Conservation (phyloP, 2,329 filamentous ascomycete species). For the Ophiocordyceps polyrhachis-furcata region DNA sequence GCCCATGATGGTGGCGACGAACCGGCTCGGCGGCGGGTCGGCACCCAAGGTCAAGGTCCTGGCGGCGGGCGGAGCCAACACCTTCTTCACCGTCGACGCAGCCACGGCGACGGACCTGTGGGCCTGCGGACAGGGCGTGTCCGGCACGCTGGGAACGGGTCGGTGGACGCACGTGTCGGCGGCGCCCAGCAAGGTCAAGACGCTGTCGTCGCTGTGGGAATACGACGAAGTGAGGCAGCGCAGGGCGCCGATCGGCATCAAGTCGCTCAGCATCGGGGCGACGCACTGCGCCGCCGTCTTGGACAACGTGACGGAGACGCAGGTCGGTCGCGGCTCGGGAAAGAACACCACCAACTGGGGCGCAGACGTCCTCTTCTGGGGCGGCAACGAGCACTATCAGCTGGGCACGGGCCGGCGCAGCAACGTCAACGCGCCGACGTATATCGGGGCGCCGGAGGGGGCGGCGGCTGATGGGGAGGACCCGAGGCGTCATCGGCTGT, state of each 20-base stretch:
- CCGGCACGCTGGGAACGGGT: conserved; percentile 66
- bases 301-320: conserved; percentile 57
- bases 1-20: conserved; percentile 52
- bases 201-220: conserved; percentile 67
- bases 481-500: conserved; percentile 52
- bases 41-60: conserved; percentile 54
- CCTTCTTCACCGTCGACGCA: conserved; percentile 73
- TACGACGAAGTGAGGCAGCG: conserved; percentile 57
- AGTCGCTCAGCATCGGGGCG: conserved; percentile 53
- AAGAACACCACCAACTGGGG: conserved; percentile 72
- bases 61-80: conserved; percentile 71
- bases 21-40: conserved; percentile 52
- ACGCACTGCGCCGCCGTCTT: conserved; percentile 72
- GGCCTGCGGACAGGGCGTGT: conserved; percentile 73
- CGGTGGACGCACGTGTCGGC: conserved; percentile 77
- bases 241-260: conserved; percentile 60
- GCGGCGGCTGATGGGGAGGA: conserved; percentile 37
- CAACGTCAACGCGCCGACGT: conserved; percentile 56
- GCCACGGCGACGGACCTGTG: conserved; percentile 39
- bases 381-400: conserved; percentile 86
- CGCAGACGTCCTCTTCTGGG: conserved; percentile 81
- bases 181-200: conserved; percentile 61
- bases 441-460: conserved; percentile 59
- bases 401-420: conserved; percentile 79
- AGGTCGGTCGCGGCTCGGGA: conserved; percentile 28